These are phyloP conservation scores for Kodamaea laetipori DNA, from an alignment of 805 yeast genomes.

Conservation along the genomic window DNA sequence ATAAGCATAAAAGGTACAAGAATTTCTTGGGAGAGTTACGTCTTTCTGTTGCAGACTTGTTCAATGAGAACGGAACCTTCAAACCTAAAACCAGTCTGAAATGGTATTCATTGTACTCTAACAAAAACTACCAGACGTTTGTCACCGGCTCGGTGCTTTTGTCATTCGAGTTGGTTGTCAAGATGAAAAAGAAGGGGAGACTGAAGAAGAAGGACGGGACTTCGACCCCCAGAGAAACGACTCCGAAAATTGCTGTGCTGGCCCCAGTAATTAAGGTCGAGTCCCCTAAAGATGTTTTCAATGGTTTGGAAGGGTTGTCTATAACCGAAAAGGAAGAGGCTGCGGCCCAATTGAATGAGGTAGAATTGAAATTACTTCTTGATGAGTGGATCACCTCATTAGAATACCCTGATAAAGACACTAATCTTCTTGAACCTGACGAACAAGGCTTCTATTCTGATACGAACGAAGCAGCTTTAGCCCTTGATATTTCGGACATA, in stretches of 20 bases:
- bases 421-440: slow-evolving; percentile 23
- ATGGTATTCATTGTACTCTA: slow-evolving; percentile 50
- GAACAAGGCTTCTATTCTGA: slow-evolving; percentile 45
- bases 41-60: slow-evolving; percentile 31
- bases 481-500: slow-evolving; percentile 31
- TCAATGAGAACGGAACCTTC: slow-evolving; percentile 20
- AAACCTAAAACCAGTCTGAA: slow-evolving; percentile 30
- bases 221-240: background rate
- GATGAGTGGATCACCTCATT: slow-evolving; percentile 33
- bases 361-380: slow-evolving; percentile 18
- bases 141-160: slow-evolving; percentile 51
- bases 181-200: slow-evolving; percentile 13
- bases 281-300: slow-evolving; percentile 4
- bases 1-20: slow-evolving; percentile 37
- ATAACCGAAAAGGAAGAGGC: slow-evolving; percentile 11
- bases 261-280: slow-evolving; percentile 6
- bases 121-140: slow-evolving; percentile 39
- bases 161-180: slow-evolving; percentile 41
- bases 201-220: slow-evolving; percentile 8
- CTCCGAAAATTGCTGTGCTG: background rate
- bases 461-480: slow-evolving; percentile 18
- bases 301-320: background rate
- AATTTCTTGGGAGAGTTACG: slow-evolving; percentile 45
- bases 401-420: slow-evolving; percentile 24
- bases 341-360: slow-evolving; percentile 12